Evolutionary conservation across 1,284 basidiomycete species (phyloP), one percentile per base, ranked within the genome.

Genomic region (Mycena sp.): DNA sequence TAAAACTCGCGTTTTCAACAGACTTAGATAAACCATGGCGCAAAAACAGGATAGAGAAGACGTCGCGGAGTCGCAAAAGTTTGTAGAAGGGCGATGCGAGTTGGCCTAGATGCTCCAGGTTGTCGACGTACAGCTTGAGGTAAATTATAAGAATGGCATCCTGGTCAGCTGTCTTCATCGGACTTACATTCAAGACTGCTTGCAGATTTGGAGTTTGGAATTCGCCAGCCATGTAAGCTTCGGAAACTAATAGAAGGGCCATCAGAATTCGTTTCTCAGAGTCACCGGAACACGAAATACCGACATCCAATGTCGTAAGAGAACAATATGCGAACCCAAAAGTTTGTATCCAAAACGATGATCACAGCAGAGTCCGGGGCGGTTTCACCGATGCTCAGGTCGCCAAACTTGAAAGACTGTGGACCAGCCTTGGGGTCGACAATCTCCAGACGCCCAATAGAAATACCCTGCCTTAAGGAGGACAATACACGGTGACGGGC

Each of bases 181-280:
- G 78, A 73, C 84, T 69, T 69, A 88, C 89, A 72, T 87, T 82
- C 79, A 91, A 88, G 45, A 88, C 77, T 21, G 77, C 78, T 62
- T 83, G 83, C 50, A 92, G 77, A 68, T 84, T 81, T 58, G 80
- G 80, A 0, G 85, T 82, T 64, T 87, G 79, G 37, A 90, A 80
- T 49, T 90, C 85, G 30, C 85, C 86, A 50, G 82, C 76, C 85
- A 91, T 90, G 76, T 86, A 90, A 2, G 88, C 86, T 75, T 92
- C 91, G 66, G 85, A 84, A 71, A 91, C 83, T 84, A 72, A 25
- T 50, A 64, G 10, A 12, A 40, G 26, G 55, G 46, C 9, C 6
- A n/a, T 43, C n/a, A 23, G 29, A 17, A 14, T 26, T 40, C 1
- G 7, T 19, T 40, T 4, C 14, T n/a, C n/a, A n/a, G n/a, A n/a